These are phyloP conservation scores for Chrysoporthe cubensis DNA, from an alignment of 2,329 filamentous ascomycete species.

Conservation along the genomic window DNA sequence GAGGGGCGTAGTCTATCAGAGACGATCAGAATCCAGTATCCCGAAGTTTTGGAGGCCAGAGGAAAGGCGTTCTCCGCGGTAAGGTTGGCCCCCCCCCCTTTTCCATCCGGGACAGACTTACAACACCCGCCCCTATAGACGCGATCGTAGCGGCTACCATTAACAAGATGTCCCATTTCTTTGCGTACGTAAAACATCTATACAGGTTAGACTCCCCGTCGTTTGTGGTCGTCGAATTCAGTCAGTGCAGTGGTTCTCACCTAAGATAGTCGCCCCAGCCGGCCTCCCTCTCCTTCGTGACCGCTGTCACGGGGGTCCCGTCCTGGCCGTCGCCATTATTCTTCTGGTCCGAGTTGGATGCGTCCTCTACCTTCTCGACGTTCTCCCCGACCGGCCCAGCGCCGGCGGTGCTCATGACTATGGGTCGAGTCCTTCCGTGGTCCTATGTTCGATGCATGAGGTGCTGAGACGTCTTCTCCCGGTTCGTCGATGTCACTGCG, in stretches of 20 bases:
- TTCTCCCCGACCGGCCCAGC: neutral
- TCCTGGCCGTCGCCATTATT: conserved; percentile 1
- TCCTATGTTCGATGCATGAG: neutral
- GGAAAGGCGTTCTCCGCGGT: neutral
- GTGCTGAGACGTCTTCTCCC: neutral
- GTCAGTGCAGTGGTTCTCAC: neutral
- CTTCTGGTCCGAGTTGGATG: neutral
- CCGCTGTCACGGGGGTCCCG: neutral
- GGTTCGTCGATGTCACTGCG: neutral
- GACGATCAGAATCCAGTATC: neutral
- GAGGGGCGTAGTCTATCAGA: conserved; percentile 52
- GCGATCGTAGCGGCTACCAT: conserved; percentile 52
- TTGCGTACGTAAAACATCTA: conserved; percentile 56
- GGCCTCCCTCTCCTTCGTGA: conserved; percentile 21
- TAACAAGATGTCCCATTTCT: conserved; percentile 53
- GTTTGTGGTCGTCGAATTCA: neutral
- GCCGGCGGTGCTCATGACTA: neutral
- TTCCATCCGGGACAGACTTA: conserved; percentile 3
- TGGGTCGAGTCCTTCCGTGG: neutral
- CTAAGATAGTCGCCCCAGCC: conserved; percentile 26
- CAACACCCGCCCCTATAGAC: conserved; percentile 55
- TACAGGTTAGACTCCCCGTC: neutral
- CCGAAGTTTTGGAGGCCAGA: neutral
- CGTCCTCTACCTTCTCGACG: conserved; percentile 4
- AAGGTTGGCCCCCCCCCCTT: too few species aligned